phyloP scores from a whole-genome alignment of 768 basidiomycete species.

The Nidularia pulvinata region DNA sequence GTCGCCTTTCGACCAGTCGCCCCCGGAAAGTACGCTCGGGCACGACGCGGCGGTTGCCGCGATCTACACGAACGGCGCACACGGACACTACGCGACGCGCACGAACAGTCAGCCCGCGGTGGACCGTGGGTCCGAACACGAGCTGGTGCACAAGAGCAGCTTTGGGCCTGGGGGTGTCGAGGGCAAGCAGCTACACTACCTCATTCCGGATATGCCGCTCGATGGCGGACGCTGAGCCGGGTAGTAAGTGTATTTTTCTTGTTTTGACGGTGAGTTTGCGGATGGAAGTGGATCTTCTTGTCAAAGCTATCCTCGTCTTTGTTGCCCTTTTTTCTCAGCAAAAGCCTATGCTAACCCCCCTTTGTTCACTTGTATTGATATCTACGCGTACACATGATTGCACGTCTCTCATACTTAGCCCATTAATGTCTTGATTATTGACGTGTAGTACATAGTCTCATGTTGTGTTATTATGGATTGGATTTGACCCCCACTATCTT shows the following conservation, averaged over 20 bases:
- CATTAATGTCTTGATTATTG: no score
- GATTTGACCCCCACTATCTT: no score
- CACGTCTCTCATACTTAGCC: no score
- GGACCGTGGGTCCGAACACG: background rate
- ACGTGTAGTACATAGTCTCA: no score
- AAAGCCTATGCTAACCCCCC: no score
- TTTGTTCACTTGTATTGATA: no score
- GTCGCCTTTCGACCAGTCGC: background rate
- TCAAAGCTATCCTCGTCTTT: no score
- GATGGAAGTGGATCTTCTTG: no score
- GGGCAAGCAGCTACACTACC: constrained; percentile 48
- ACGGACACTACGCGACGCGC: constrained; percentile 1
- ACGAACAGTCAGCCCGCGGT: constrained; percentile 9
- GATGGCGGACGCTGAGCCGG: background rate
- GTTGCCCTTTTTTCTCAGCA: no score
- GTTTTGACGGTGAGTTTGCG: background rate
- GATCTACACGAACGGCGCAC: background rate
- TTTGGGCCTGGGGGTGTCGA: constrained; percentile 37
- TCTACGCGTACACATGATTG: no score
- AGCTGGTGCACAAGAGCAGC: constrained; percentile 37
- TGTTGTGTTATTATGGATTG: no score
- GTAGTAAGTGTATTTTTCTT: background rate
- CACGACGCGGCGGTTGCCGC: background rate
- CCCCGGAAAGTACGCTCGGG: background rate
- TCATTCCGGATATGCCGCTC: constrained; percentile 58